Evolutionary conservation across 1,139 yeast species (phyloP), one percentile per base, ranked within the genome.

Genomic region (Nadsonia commutata): DNA sequence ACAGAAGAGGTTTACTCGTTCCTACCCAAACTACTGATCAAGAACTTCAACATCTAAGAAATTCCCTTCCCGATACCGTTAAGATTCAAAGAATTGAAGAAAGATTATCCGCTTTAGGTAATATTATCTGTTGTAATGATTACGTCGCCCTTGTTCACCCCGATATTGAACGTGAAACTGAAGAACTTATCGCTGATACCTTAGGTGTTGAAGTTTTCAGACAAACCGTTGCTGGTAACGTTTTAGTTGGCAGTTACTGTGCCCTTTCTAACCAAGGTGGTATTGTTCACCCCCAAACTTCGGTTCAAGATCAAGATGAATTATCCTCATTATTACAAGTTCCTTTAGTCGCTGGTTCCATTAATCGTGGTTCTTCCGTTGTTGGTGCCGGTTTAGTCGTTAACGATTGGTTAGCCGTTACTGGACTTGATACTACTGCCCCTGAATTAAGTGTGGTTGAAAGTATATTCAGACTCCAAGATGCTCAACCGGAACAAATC

Each of bases 21-120:
- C 99, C 99, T 48, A 84, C 94, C 22, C 95, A 88, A 65, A 93
- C 98, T 43, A 85, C 97, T n/a, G 99, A 93, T 64, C 98, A 90
- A 67, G 99, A 93, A 66, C 77, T 93, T 55, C 93, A 86, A 80
- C 98, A 93, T 66, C 70, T 93, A 60, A 78, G 99, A 74, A 93
- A 93, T 70, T 80, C 95, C 49, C 74, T 93, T 55, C 99, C 99
- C n/a, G 98, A 93, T 57, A 66, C 80, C 42, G 96, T 93, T 52
- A 86, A 83, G 66, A 85, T 93, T 56, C 98, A 93, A 69, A 78
- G 99, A 65, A 95, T 93, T 39, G 98, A 93, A 67, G 99, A 93
- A 68, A 78, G 98, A 60, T 71, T 93, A 52, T 82, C 95, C 40
- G 98, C 99, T 9, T 70, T 93, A 52, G 99, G 99, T 54, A 93